Base-by-base conservation (phyloP, 345 rosid species). In the Firmiana major region DNA sequence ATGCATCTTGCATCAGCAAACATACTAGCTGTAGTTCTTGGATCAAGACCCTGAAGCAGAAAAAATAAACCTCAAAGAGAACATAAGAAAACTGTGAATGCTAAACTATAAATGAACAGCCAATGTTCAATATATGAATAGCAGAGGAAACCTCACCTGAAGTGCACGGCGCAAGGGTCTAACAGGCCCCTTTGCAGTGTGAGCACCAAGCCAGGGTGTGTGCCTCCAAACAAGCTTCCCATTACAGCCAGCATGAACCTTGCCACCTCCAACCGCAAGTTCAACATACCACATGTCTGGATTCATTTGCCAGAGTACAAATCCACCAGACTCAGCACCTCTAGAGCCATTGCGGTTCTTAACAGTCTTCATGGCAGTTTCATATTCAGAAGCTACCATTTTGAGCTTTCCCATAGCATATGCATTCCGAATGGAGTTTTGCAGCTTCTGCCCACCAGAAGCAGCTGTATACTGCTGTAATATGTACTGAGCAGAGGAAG, bases 251-350 rank as follows among this genome's bases (percentile, higher is more conserved):
- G 98, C 98, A 74, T 83, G 98, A 83, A 93, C 92, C 79, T 93
- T 93, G 75, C 89, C 87, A 51, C 92, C 97, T 40, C 93, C 98
- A 12, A 90, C 98, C 5, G 97, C 89, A 77, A 91, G 91, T 80
- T 91, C 98, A 53, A 93, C 97, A 79, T 93, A 93, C 98, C 98
- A 93, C 94, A 90, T 91, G 60, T 91, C 98, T 9, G 98, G 98
- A 85, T 92, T 83, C 98, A 93, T 93, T 86, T 93, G 97, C 98
- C 98, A 93, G 15, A 93, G 97, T 71, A 93, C 98, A 64, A 93
- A 93, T 7, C 98, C 94, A 26, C 98, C 98, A 0, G 91, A 82
- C 80, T 93, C 97, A 1, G 89, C 87, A 77, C 83, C 70, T 60
- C 89, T 84, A 0, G 92, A 81, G 66, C 87, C 84, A 71, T 84